Percentiles rank a stretch among this genome's conserved stretches.
Evolutionary conservation across 495 filamentous ascomycete species (phyloP).

Genomic region (Aspergillus steynii): DNA sequence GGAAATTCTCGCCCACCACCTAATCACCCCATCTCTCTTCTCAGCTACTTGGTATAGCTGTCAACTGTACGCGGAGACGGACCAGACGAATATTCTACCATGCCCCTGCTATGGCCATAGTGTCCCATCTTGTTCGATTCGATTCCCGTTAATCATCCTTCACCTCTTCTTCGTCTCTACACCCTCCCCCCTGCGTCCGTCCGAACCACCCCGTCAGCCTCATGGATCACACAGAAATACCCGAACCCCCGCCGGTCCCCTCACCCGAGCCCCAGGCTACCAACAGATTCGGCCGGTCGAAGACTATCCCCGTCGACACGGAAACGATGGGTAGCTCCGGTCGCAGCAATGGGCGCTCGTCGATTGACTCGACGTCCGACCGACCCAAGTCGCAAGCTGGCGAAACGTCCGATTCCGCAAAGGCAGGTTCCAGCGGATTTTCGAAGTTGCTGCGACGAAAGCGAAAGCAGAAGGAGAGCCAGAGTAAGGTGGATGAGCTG

Average conservation of each 20-base stretch:
- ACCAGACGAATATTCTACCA: neutral
- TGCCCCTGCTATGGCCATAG: neutral
- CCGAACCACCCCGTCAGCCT: constrained; percentile 12
- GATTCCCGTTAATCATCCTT: constrained; percentile 9
- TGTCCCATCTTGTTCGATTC: neutral
- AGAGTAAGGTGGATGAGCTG: constrained; percentile 32
- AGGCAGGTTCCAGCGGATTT: constrained; percentile 43
- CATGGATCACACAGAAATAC: constrained; percentile 33
- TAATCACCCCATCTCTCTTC: neutral
- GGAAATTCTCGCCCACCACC: neutral
- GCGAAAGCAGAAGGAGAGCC: constrained; percentile 39
- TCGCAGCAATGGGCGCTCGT: constrained; percentile 46
- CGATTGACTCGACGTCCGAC: constrained; percentile 44
- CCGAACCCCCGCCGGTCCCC: constrained; percentile 19
- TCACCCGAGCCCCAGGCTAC: constrained; percentile 29
- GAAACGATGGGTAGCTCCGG: constrained; percentile 35
- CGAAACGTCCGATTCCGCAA: constrained; percentile 36
- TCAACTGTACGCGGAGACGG: neutral
- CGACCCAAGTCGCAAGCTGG: constrained; percentile 44
- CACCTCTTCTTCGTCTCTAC: neutral
- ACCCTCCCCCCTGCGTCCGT: constrained; percentile 3
- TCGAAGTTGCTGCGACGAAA: constrained; percentile 56
- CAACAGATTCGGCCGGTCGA: constrained; percentile 31
- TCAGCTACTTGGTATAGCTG: neutral
- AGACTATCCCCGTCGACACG: constrained; percentile 34